These are phyloP conservation scores for Setaria italica DNA, from an alignment of 202 grass and related monocot genomes.

Conservation along the genomic window DNA sequence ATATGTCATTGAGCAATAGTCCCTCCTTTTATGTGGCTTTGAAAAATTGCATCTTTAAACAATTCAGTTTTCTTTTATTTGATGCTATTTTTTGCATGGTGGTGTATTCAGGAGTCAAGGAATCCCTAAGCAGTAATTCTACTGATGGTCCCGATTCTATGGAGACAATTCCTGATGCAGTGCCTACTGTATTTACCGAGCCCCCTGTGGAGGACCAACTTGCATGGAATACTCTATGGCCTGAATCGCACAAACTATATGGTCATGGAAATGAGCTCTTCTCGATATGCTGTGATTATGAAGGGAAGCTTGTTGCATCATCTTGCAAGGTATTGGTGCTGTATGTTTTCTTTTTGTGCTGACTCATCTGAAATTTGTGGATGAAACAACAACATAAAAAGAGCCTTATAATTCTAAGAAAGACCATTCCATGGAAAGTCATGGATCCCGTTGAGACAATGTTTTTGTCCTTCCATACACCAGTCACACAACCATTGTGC, in stretches of 20 bases:
- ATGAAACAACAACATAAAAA: not conserved
- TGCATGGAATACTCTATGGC: conserved; percentile 93
- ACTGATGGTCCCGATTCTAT: conserved; percentile 74
- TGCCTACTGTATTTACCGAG: conserved; percentile 80
- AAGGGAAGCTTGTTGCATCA: conserved; percentile 83
- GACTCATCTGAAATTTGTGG: conserved; percentile 1
- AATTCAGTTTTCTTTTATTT: conserved; percentile 30
- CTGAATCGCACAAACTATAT: conserved; percentile 97
- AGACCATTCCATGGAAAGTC: not conserved
- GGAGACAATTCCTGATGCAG: conserved; percentile 92
- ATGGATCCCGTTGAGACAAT: not conserved
- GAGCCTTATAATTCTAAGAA: not conserved
- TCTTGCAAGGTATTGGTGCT: conserved; percentile 90
- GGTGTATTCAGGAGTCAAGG: conserved; percentile 59
- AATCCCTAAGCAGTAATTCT: conserved; percentile 48
- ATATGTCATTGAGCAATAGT: conserved; percentile 13
- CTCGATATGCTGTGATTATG: conserved; percentile 80
- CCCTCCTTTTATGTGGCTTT: conserved; percentile 16
- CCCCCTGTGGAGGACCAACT: conserved; percentile 97
- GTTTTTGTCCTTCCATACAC: not conserved
- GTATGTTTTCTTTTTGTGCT: not conserved
- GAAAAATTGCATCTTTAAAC: conserved; percentile 18
- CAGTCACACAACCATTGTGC: not conserved
- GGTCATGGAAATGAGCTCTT: conserved; percentile 96
- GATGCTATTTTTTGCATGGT: conserved; percentile 33